Base-by-base conservation (phyloP, 2,329 filamentous ascomycete genomes). In the Botryotinia convoluta region DNA sequence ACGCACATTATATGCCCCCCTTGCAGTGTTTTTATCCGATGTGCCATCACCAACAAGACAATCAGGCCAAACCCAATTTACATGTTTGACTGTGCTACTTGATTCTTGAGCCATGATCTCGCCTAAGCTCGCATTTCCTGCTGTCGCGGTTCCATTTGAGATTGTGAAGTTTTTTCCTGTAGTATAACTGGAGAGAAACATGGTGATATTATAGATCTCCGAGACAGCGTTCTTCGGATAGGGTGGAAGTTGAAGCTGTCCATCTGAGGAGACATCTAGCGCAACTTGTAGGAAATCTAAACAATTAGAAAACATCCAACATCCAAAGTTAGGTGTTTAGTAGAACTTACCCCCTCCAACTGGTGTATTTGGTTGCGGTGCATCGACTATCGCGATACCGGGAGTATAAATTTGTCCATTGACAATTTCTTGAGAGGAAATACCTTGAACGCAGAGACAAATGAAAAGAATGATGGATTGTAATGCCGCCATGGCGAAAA, bases 1-100 rank as follows among this genome's bases (percentile, higher is more conserved):
- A n/a, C 74, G 37, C 75, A 80, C 79, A 77, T 93, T 93, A 79
- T 93, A 93, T 29, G 84, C 82, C 4, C 90, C 91, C 4, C 89
- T 84, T 37, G 86, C 87, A 69, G 86, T 88, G 73, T 83, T 83
- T 0, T 82, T 80, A n/a, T 72, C 72, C 12, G 57, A 71, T n/a
- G 63, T 72, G 77, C 39, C 86, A 68, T 90, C 83, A 29, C 91
- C 91, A 4, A 89, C 88, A 0, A 93, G 83, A 77, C 91, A 93
- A 73, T 87, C 86, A 0, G 91, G 91, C 91, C 91, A 93, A 32
- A 87, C 83, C 89, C 91, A 93, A 79, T 90, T 90, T 75, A 93
- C 86, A 79, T 93, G 91, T 80, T 93, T 93, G 61, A 93, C 91
- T 0, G 91, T 93, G 78, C 90, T 91, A 5, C 87, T 87, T 0